These are phyloP conservation scores for Kingdonia uniflora DNA, from an alignment of 164 flowering plant species.

Conservation along the genomic window DNA sequence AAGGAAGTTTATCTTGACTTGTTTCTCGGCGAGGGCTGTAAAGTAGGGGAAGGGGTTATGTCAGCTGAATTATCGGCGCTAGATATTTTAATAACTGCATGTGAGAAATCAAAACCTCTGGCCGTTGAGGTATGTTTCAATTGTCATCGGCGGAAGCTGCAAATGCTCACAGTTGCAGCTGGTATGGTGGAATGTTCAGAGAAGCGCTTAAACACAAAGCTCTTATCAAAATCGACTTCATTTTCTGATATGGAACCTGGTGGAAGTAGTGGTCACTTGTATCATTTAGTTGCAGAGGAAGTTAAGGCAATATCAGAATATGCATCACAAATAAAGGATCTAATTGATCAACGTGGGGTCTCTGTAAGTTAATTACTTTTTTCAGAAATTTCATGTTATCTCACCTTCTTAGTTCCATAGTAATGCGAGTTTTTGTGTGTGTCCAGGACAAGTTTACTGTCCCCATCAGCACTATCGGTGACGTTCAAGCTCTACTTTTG, in stretches of 20 bases:
- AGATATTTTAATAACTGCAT: constrained; percentile 53
- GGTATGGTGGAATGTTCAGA: constrained; percentile 39
- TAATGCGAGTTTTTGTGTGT: constrained; percentile 4
- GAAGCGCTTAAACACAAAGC: constrained; percentile 20
- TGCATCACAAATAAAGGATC: constrained; percentile 48
- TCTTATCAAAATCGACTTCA: constrained; percentile 14
- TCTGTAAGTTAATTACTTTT: constrained; percentile 38
- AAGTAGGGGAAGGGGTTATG: constrained; percentile 29
- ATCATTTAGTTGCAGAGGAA: constrained; percentile 55
- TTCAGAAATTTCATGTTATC: not conserved
- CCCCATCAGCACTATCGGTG: constrained; percentile 34
- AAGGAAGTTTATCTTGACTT: constrained; percentile 38
- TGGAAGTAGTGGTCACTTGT: constrained; percentile 35
- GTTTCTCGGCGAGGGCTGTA: constrained; percentile 15
- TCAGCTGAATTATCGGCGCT: constrained; percentile 68
- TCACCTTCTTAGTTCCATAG: not conserved
- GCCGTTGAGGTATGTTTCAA: constrained; percentile 42
- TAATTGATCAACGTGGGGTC: constrained; percentile 30
- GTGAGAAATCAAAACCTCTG: constrained; percentile 52
- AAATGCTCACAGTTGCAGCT: constrained; percentile 48
- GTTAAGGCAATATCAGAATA: constrained; percentile 58
- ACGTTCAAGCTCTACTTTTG: constrained; percentile 60
- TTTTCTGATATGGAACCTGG: constrained; percentile 31
- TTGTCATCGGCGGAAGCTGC: constrained; percentile 64
- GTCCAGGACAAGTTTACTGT: constrained; percentile 41